Evolutionary conservation across 2,329 filamentous ascomycete genomes (phyloP), one percentile per base, ranked within the genome.

Genomic region (Helotiales sp.): DNA sequence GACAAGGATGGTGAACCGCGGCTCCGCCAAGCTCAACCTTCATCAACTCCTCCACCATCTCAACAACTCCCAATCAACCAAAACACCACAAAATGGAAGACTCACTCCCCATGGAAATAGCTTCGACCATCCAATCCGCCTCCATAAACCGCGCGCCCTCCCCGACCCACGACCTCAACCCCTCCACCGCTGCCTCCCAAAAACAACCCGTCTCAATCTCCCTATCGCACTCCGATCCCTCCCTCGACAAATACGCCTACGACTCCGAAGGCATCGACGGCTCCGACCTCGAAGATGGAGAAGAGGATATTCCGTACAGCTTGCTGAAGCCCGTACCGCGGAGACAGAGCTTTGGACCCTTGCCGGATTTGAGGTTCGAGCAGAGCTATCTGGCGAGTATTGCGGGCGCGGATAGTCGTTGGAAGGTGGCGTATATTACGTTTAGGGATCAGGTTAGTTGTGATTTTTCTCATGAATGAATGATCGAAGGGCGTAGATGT

Each of bases 371-470:
- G 72, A 88, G 96, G 50, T 98, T 98, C 81, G 96, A 99, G 82
- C 96, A 99, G 85, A 97, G 94, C 84, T 99, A 99, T 79, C 86
- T 99, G 64, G 91, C 92, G 74, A 97, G 93, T 81, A 91, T 99
- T 73, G 87, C 90, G 71, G 85, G 88, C 64, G 93, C 93, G 40
- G 87, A 96, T 72, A 89, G 88, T 26, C 94, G 90, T 89, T 90
- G 91, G 82, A 88, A 88, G 78, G 87, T 99, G 34, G 85, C 87
- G 7, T 91, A 91, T 82, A 95, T 99, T 73, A 99, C 96, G 20
- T 79, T 92, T 40, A 85, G 93, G 75, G 96, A 99, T 80, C 96
- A 97, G 87, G 91, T 96, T 82, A 59, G 79, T 73, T 34, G n/a
- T n/a, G n/a, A n/a, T n/a, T n/a, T n/a, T n/a, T n/a, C n/a, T n/a